Evolutionary conservation across 495 filamentous ascomycete species (phyloP).

Genomic region (Daldinia decipiens): DNA sequence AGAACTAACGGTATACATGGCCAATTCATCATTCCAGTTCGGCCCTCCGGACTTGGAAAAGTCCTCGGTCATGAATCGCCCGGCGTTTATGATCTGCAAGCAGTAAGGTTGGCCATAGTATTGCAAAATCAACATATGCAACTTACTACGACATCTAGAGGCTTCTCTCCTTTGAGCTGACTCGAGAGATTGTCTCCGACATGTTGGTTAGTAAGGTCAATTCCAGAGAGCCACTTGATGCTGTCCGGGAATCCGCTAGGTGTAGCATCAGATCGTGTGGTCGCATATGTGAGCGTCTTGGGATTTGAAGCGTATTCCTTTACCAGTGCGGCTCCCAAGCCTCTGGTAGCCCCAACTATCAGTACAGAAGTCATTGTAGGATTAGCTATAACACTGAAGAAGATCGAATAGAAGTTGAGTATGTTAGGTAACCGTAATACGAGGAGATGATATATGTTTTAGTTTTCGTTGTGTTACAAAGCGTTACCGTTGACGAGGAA

Average conservation of each 20-base stretch:
- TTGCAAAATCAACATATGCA: neutral
- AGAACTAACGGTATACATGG: constrained; percentile 76
- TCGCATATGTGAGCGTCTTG: constrained; percentile 65
- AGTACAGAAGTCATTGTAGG: constrained; percentile 50
- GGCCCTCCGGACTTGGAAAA: constrained; percentile 64
- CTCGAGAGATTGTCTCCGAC: constrained; percentile 56
- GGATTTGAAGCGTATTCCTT: constrained; percentile 65
- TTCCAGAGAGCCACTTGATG: constrained; percentile 48
- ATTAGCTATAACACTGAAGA: neutral
- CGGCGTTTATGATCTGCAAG: constrained; percentile 68
- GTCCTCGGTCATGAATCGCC: constrained; percentile 72
- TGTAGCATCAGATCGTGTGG: constrained; percentile 59
- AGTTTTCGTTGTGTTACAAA: neutral
- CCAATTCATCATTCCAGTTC: constrained; percentile 70
- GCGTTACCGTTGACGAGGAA: neutral
- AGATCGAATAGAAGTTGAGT: neutral
- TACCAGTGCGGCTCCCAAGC: constrained; percentile 70
- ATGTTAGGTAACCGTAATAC: neutral
- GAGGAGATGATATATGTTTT: neutral
- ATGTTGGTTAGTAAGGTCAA: constrained; percentile 55
- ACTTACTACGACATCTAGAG: constrained; percentile 62
- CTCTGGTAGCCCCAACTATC: constrained; percentile 73
- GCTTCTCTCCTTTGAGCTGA: constrained; percentile 55
- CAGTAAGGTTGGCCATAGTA: constrained; percentile 9
- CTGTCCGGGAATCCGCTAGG: constrained; percentile 46